Evolutionary conservation across 2,329 filamentous ascomycete genomes (phyloP).

Genomic region (Cladosporium sp.): DNA sequence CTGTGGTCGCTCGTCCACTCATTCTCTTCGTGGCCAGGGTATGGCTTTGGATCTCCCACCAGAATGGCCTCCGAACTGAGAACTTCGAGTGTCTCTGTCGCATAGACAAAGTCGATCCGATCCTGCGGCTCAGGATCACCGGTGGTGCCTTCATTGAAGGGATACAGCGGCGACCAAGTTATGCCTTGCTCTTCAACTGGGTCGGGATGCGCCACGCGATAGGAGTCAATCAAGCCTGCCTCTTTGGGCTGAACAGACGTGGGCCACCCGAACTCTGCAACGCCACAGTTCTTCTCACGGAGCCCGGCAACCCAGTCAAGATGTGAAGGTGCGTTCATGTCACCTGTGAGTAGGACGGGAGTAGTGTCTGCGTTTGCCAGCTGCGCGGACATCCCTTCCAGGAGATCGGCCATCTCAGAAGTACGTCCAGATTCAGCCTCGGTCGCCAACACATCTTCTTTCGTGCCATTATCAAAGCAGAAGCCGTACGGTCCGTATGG

Average conservation of each 20-base stretch:
- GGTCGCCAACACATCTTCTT: not conserved
- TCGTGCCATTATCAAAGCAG: slow-evolving; percentile 1
- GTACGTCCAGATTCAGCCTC: slow-evolving; percentile 3
- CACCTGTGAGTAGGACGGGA: slow-evolving; percentile 1
- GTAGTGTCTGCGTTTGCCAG: not conserved
- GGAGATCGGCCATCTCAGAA: not conserved
- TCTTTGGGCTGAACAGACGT: slow-evolving; percentile 3
- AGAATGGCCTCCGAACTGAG: not conserved
- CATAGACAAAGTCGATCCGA: slow-evolving; percentile 9
- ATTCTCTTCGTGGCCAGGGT: not conserved
- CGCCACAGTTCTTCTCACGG: slow-evolving; percentile 3
- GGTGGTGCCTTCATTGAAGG: not conserved
- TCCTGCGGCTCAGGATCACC: slow-evolving; percentile 7
- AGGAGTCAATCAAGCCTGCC: slow-evolving; percentile 7
- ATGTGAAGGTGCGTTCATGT: slow-evolving; percentile 7
- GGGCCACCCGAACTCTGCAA: slow-evolving; percentile 7
- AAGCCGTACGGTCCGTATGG: slow-evolving; percentile 8
- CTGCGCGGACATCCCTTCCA: slow-evolving; percentile 3
- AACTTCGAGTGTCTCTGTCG: slow-evolving; percentile 1
- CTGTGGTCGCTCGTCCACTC: slow-evolving; percentile 8
- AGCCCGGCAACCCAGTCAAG: slow-evolving; percentile 1
- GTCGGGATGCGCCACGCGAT: slow-evolving; percentile 5
- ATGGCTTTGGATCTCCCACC: not conserved
- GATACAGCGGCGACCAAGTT: slow-evolving; percentile 8
- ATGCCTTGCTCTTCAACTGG: not conserved